Evolutionary conservation across 805 yeast species (phyloP), one percentile per base, ranked within the genome.

Genomic region (Blastobotrys terrestris): DNA sequence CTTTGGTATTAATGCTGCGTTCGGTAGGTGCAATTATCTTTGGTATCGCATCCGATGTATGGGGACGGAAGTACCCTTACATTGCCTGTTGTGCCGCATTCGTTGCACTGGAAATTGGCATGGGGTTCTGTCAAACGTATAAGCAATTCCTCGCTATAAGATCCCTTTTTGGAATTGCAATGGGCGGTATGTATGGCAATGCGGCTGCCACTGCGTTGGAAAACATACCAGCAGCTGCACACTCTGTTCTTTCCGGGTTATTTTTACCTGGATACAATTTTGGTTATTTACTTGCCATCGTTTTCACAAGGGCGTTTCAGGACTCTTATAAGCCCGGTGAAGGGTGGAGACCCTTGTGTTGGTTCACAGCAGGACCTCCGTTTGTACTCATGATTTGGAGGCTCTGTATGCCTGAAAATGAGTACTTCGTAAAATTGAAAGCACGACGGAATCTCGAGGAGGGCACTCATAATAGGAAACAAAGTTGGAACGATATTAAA

Each of bases 251-350:
- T 21, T 78, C 84, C 13, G 89, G 89, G 47, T 65, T 85, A 41
- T 79, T 88, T 64, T 92, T 86, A 68, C 85, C 85, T 63, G 95
- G 95, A 54, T 87, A 84, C 58, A 82, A 83, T n/a, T 72, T 83
- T 55, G 90, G 89, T 8, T 83, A 81, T 60, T 73, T 84, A 48
- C 70, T 83, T 20, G 86, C 83, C 1, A 82, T 79, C 40, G 69
- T 81, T n/a, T 84, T 84, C 69, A 77, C 72, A 62, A 72, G 88
- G 57, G 88, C 87, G 13, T 72, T 83, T 54, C 61, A 58, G 6
- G 71, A 73, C 52, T 75, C 76, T 51, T 64, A 76, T 4, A 57
- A 64, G 2, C 77, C 80, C 57, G 74, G 77, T 2, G 77, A 45
- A 79, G 75, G 77, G 3, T 84, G 91, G 91, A 74, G 87, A 61